These are phyloP conservation scores for Buddleja alternifolia DNA, from an alignment of 257 asterid genomes.

Conservation along the genomic window DNA sequence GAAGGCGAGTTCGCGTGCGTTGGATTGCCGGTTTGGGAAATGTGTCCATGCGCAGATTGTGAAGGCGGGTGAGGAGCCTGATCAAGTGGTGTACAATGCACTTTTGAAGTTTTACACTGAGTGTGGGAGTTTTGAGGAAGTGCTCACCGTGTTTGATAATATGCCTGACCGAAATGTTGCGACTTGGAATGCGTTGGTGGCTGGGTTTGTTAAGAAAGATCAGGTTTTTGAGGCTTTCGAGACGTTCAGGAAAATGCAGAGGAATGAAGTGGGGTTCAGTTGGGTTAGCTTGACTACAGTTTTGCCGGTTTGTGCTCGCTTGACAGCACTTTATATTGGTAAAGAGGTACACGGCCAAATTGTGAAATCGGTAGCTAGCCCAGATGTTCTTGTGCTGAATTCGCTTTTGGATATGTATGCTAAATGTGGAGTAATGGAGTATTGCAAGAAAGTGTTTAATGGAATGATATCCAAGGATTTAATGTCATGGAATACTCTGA, in stretches of 20 bases:
- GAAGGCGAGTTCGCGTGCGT: constrained; percentile 45
- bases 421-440: constrained; percentile 47
- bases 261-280: constrained; percentile 45
- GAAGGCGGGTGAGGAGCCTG: constrained; percentile 39
- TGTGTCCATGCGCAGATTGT: constrained; percentile 47
- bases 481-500: constrained; percentile 52
- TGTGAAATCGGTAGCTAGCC: constrained; percentile 37
- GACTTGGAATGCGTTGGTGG: constrained; percentile 50
- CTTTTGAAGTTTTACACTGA: constrained; percentile 46
- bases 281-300: constrained; percentile 52
- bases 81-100: constrained; percentile 59
- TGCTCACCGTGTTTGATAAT: constrained; percentile 44
- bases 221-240: constrained; percentile 46
- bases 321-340: constrained; percentile 42
- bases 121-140: constrained; percentile 45
- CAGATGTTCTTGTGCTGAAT: constrained; percentile 44
- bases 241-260: constrained; percentile 48
- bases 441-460: constrained; percentile 44
- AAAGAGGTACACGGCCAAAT: constrained; percentile 51
- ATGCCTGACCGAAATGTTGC: constrained; percentile 57
- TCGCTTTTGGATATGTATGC: constrained; percentile 55
- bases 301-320: constrained; percentile 40
- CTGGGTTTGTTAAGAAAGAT: constrained; percentile 41
- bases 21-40: constrained; percentile 39
- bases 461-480: constrained; percentile 41